Evolutionary conservation across 495 filamentous ascomycete genomes (phyloP), one percentile per base, ranked within the genome.

Genomic region (Neurospora sp.): DNA sequence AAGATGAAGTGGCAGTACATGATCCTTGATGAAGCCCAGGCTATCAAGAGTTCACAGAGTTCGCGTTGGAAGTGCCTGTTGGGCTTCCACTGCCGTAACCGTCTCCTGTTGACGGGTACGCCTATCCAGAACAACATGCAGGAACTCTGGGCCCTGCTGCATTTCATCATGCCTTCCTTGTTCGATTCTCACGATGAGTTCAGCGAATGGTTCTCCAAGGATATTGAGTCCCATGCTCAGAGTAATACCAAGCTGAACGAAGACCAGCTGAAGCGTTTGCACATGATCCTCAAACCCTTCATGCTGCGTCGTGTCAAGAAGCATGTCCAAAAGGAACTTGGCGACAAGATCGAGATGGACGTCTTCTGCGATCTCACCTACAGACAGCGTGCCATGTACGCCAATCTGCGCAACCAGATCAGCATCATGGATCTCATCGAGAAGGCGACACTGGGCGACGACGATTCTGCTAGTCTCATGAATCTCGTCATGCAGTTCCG

Each of bases 61-160:
- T 96, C 95, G 5, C 90, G 96, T 77, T 99, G 96, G 96, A 99
- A 98, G 87, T 93, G 91, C 76, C 82, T 99, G 75, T 86, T 99
- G 23, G 93, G 93, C 18, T 98, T 98, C 85, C 92, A 93, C 79
- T 99, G 95, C 82, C 93, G 96, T 54, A 99, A 99, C 82, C 92
- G 96, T 73, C 89, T 99, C 10, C 85, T 99, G 49, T 89, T 99
- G 31, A 99, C 96, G 1, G 96, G 96, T 84, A 99, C 96, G 9
- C 96, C 96, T 3, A 99, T 99, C 79, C 96, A 99, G 82, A 99
- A 99, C 83, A 98, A 98, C 86, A 99, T 99, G 96, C 96, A 99
- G 81, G 96, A 99, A 83, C 84, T 99, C 70, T 99, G 96, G 96
- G 96, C 96, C 46, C 85, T 99, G 74, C 85, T 99, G 42, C 96